Base-by-base conservation (phyloP, 345 rosid genomes). In the Orychophragmus violaceus region DNA sequence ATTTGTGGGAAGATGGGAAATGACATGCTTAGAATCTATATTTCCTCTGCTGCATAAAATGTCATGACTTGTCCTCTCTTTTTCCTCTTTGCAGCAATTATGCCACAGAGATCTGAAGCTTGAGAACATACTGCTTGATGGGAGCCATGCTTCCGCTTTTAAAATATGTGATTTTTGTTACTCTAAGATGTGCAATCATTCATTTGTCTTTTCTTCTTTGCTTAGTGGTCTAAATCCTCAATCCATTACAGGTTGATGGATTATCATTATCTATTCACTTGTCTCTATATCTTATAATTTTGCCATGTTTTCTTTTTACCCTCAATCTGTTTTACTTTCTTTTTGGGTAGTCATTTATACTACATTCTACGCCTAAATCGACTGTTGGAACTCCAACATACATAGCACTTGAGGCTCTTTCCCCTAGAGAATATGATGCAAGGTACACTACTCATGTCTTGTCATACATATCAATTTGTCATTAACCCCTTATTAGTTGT, bases 301-400 rank as follows among this genome's bases (percentile, higher is more conserved):
- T 11, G 2, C 53, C 70, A 13, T 55, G 59, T 67, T 55, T 54
- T 39, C 21, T n/a, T n/a, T n/a, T n/a, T n/a, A n/a, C n/a, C n/a
- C n/a, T n/a, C n/a, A n/a, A n/a, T n/a, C n/a, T n/a, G n/a, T n/a
- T n/a, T n/a, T n/a, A n/a, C n/a, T n/a, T n/a, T n/a, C n/a, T 42
- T 11, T 6, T 10, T 67, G 57, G 63, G 52, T 46, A 90, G 97
- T 90, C 97, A 30, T 85, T 95, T 55, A 65, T 90, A 42, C 75
- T 90, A 77, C 97, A 90, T 74, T 87, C 97, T 23, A 84, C 86
- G 72, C 97, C 97, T 71, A 87, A 90, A 76, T 90, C 97, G 23
- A 87, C 97, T 0, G 97, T 90, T 66, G 97, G 95, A 76, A 90
- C 97, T 68, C 97, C 94, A 2, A 94, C 97, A n/a, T 90, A 90